Percentiles rank a stretch among this genome's conserved stretches.
Conservation (phyloP, 768 basidiomycete genomes). For the Phlebiopsis flavidoalba region DNA sequence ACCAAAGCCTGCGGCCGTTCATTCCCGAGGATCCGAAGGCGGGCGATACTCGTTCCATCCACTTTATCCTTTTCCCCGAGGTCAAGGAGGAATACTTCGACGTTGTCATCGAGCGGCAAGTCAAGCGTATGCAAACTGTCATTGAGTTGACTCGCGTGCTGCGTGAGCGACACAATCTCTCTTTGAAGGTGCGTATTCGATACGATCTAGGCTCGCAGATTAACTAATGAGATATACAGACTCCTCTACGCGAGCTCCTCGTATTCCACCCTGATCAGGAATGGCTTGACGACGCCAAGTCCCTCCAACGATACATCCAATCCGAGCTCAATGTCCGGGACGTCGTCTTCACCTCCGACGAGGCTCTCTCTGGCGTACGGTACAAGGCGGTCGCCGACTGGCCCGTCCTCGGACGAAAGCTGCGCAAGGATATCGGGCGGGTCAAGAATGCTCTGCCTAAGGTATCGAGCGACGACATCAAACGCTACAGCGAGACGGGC, state of each 20-base stretch:
- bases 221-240: conserved; percentile 38
- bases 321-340: conserved; percentile 95
- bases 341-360: conserved; percentile 85
- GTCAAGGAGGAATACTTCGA: conserved; percentile 96
- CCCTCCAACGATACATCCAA: conserved; percentile 82
- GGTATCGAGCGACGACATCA: conserved; percentile 79
- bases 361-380: conserved; percentile 76
- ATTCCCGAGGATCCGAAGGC: conserved; percentile 70
- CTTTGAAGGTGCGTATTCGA: conserved; percentile 68
- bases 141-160: conserved; percentile 89
- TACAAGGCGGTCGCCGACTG: conserved; percentile 94
- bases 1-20: conserved; percentile 83
- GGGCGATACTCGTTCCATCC: conserved; percentile 85
- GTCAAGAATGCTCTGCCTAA: conserved; percentile 85
- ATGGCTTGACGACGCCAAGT: conserved; percentile 82
- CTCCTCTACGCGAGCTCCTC: conserved; percentile 85
- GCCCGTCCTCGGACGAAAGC: conserved; percentile 88
- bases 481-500: conserved; percentile 67
- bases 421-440: conserved; percentile 85
- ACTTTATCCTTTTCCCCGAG: conserved; percentile 92
- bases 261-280: conserved; percentile 86
- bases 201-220: neutral
- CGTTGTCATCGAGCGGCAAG: conserved; percentile 87
- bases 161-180: conserved; percentile 81
- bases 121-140: conserved; percentile 90